Conservation (phyloP, 2,329 filamentous ascomycete species). For the Chalara sp. region DNA sequence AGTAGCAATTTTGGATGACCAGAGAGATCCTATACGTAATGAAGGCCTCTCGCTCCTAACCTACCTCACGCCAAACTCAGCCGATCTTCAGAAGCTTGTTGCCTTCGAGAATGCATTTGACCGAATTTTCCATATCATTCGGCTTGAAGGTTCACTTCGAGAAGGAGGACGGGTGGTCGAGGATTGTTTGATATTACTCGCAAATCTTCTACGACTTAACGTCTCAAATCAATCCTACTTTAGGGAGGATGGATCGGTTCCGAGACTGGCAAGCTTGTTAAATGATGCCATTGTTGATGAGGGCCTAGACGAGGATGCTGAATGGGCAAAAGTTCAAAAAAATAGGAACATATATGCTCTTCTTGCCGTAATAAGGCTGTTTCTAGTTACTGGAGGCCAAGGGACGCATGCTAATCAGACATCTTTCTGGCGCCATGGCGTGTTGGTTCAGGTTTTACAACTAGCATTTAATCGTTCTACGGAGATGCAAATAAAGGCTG, state of each 20-base stretch:
- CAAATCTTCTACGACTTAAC: slow-evolving; percentile 83
- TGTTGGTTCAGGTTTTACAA: slow-evolving; percentile 72
- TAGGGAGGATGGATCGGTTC: slow-evolving; percentile 79
- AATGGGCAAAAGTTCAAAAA: slow-evolving; percentile 69
- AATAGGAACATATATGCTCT: slow-evolving; percentile 92
- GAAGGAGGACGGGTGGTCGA: slow-evolving; percentile 85
- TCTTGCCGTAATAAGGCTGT: slow-evolving; percentile 77
- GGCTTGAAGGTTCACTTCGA: slow-evolving; percentile 70
- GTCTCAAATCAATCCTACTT: slow-evolving; percentile 91
- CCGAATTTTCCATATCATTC: slow-evolving; percentile 74
- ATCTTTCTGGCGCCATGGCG: slow-evolving; percentile 76
- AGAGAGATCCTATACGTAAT: slow-evolving; percentile 79
- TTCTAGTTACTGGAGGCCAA: slow-evolving; percentile 72
- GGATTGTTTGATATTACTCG: slow-evolving; percentile 84
- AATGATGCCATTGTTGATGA: slow-evolving; percentile 49
- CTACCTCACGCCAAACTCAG: slow-evolving; percentile 77
- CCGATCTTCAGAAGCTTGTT: slow-evolving; percentile 89
- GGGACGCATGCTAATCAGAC: slow-evolving; percentile 79
- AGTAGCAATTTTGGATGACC: slow-evolving; percentile 77
- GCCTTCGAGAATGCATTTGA: slow-evolving; percentile 95
- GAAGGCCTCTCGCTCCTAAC: slow-evolving; percentile 83
- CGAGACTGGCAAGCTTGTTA: slow-evolving; percentile 64
- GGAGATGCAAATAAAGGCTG: slow-evolving; percentile 72
- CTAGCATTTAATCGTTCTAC: slow-evolving; percentile 72
- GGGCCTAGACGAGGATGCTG: slow-evolving; percentile 50